These are phyloP conservation scores for Spiromastix sp. DNA, from an alignment of 2,329 filamentous ascomycete genomes.

Conservation along the genomic window DNA sequence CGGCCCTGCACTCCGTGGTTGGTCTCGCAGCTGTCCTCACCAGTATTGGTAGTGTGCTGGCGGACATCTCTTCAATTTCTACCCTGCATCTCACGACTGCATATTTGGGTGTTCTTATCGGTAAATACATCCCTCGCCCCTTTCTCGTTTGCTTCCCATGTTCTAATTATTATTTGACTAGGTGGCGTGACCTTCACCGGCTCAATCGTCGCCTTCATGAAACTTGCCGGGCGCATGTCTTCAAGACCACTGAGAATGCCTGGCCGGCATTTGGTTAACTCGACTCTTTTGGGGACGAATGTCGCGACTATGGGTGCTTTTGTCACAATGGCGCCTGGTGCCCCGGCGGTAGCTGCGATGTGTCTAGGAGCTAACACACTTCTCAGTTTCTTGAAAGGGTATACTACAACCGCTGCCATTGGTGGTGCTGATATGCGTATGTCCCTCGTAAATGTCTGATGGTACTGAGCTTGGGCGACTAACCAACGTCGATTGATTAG, in stretches of 20 bases:
- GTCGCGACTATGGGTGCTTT: constrained; percentile 77
- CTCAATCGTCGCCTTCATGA: constrained; percentile 80
- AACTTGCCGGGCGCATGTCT: constrained; percentile 72
- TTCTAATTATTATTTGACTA: constrained; percentile 17
- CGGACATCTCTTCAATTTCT: constrained; percentile 57
- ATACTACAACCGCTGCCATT: constrained; percentile 77
- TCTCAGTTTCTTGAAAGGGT: constrained; percentile 76
- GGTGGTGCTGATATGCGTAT: constrained; percentile 84
- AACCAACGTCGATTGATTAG: constrained; percentile 22
- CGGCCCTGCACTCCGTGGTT: constrained; percentile 80
- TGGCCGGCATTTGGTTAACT: constrained; percentile 66
- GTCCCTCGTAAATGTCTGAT: constrained; percentile 6
- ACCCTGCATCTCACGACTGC: constrained; percentile 77
- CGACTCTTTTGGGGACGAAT: constrained; percentile 63
- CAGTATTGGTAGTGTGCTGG: constrained; percentile 77
- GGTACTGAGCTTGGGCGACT: neutral
- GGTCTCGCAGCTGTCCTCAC: constrained; percentile 81
- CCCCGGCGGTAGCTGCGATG: constrained; percentile 66
- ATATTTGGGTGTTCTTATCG: constrained; percentile 78
- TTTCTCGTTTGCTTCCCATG: too few relatives aligned
- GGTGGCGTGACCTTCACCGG: constrained; percentile 82
- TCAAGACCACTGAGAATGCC: constrained; percentile 64
- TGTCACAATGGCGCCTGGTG: constrained; percentile 68
- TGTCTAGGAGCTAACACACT: constrained; percentile 66
- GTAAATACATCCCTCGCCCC: constrained; percentile 21